phyloP scores from a whole-genome alignment of 805 yeast genomes.

The Tetrapisispora taiwanensis region DNA sequence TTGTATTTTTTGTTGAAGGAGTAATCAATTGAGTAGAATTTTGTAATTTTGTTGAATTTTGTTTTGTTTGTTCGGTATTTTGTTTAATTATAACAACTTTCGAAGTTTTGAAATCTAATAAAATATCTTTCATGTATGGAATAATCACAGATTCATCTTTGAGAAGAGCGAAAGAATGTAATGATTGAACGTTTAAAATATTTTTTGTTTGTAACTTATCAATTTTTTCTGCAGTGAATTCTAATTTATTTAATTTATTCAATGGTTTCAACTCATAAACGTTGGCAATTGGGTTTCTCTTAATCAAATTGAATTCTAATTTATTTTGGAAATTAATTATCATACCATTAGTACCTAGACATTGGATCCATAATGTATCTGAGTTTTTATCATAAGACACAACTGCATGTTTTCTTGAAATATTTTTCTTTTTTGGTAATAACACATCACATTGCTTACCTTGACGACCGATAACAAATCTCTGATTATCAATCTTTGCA shows the following conservation, averaged over 20 bases:
- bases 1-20: background rate
- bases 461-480: constrained; percentile 26
- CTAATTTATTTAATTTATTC: constrained; percentile 5
- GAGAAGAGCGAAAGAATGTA: constrained; percentile 33
- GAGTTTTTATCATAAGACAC: constrained; percentile 32
- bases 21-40: background rate
- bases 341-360: constrained; percentile 79
- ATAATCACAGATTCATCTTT: constrained; percentile 54
- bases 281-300: constrained; percentile 10
- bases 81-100: constrained; percentile 27
- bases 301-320: constrained; percentile 27
- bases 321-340: constrained; percentile 50
- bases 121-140: constrained; percentile 52
- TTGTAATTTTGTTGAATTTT: background rate
- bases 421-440: constrained; percentile 24
- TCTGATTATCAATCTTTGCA: constrained; percentile 6
- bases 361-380: constrained; percentile 44
- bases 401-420: constrained; percentile 28
- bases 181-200: constrained; percentile 10
- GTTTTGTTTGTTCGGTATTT: background rate
- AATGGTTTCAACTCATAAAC: constrained; percentile 16
- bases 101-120: constrained; percentile 47
- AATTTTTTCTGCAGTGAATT: background rate
- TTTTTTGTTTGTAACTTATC: constrained; percentile 6
- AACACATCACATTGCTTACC: constrained; percentile 23